A percentile compares a stretch with the other conserved stretches of the same genome.
These are phyloP conservation scores for Smithsoniella earleae DNA, from an alignment of 163 green algal genomes.

Conservation along the genomic window DNA sequence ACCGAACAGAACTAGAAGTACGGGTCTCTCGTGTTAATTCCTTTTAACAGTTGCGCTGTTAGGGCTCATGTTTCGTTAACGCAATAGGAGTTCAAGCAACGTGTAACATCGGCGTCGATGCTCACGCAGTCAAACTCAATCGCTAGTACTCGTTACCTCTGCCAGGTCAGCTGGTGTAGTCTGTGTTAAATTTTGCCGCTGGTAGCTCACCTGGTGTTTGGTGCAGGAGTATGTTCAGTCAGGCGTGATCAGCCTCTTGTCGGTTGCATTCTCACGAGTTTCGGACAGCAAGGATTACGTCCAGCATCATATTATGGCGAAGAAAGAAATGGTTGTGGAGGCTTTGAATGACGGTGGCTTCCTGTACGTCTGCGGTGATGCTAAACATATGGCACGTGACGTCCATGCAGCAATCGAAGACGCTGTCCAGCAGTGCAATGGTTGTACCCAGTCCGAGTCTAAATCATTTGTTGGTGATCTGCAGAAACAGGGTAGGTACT, in stretches of 20 bases:
- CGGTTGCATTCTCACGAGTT: constrained; percentile 70
- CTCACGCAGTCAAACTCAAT: too few species aligned
- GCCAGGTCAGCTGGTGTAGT: too few species aligned
- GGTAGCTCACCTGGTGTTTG: too few species aligned
- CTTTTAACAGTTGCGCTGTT: too few species aligned
- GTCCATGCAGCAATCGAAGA: constrained; percentile 76
- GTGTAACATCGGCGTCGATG: too few species aligned
- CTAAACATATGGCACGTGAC: constrained; percentile 88
- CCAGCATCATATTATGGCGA: constrained; percentile 65
- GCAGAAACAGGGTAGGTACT: constrained; percentile 54
- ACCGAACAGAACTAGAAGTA: constrained; percentile 60
- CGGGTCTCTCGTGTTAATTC: constrained; percentile 5
- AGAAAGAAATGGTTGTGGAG: constrained; percentile 53
- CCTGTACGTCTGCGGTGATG: constrained; percentile 94
- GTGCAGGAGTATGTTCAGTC: not conserved
- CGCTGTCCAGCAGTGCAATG: constrained; percentile 50
- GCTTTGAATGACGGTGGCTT: constrained; percentile 49
- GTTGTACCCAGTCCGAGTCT: constrained; percentile 41
- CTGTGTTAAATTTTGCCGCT: too few species aligned
- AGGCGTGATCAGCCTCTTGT: constrained; percentile 58
- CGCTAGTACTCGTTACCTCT: too few species aligned
- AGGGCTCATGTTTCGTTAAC: too few species aligned
- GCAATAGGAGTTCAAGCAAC: too few species aligned
- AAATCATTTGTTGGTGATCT: constrained; percentile 62
- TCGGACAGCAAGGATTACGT: constrained; percentile 62